phyloP scores from a whole-genome alignment of 208 protist species.

The Strigomonas culicis region DNA sequence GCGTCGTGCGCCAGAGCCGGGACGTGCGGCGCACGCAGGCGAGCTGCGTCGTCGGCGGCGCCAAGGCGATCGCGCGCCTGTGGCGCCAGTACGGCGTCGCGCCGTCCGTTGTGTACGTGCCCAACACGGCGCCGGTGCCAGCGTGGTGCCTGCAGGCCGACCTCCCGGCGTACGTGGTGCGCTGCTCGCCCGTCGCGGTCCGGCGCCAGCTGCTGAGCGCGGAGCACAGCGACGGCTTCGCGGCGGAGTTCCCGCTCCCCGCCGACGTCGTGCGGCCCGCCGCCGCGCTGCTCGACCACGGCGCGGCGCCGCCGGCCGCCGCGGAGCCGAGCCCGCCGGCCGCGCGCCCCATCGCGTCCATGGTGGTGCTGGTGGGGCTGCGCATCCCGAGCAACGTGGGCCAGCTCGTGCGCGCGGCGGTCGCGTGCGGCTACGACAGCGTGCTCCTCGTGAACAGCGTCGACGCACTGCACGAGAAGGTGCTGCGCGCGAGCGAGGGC shows the following conservation, averaged over 20 bases:
- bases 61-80: conserved; percentile 56
- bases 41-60: conserved; percentile 75
- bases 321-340: background rate
- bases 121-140: conserved; percentile 37
- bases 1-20: conserved; percentile 42
- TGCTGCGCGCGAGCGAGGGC: conserved; percentile 81
- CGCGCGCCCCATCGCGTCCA: conserved; percentile 26
- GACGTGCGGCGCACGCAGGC: conserved; percentile 41
- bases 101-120: conserved; percentile 80
- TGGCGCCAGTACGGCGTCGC: conserved; percentile 68
- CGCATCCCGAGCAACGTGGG: conserved; percentile 87
- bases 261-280: conserved; percentile 14
- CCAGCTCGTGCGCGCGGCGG: conserved; percentile 60
- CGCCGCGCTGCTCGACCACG: background rate
- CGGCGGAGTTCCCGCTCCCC: conserved; percentile 68
- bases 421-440: conserved; percentile 69
- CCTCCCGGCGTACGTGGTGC: conserved; percentile 66
- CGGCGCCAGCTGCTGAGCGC: conserved; percentile 70
- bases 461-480: conserved; percentile 78
- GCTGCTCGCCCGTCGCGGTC: conserved; percentile 61
- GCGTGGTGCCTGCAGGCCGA: conserved; percentile 59
- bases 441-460: conserved; percentile 70
- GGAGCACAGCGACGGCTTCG: conserved; percentile 72
- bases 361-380: conserved; percentile 74
- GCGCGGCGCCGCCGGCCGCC: too few species aligned